A percentile compares a stretch with the other conserved stretches of the same genome.
Evolutionary conservation across 2,329 filamentous ascomycete species (phyloP).

Genomic region (Calonectria crousiana): DNA sequence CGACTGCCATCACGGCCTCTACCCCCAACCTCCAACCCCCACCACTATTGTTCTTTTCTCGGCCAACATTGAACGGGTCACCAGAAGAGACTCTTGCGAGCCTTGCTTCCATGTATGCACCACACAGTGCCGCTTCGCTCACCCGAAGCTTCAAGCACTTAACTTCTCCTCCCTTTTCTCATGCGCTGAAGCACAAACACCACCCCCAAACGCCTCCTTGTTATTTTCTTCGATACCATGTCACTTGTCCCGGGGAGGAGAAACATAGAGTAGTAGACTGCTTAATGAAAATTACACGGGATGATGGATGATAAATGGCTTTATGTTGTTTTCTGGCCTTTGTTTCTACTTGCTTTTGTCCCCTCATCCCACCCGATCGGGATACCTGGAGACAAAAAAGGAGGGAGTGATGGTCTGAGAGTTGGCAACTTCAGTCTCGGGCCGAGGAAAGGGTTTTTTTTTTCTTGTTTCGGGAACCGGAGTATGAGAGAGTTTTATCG

Average conservation of each 20-base stretch:
- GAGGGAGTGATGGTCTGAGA: neutral
- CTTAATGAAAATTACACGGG: conserved; percentile 45
- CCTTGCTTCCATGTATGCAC: conserved; percentile 24
- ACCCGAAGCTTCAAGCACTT: conserved; percentile 20
- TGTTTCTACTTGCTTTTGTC: conserved; percentile 7
- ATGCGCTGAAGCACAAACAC: conserved; percentile 11
- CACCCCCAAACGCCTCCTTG: conserved; percentile 26
- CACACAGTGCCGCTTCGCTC: conserved; percentile 17
- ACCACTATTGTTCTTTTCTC: conserved; percentile 27
- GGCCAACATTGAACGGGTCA: conserved; percentile 27
- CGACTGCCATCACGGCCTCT: neutral
- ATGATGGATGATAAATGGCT: conserved; percentile 32
- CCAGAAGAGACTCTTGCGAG: conserved; percentile 26
- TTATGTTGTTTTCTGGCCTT: neutral
- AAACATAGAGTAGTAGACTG: conserved; percentile 53
- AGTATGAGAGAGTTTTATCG: conserved; percentile 14
- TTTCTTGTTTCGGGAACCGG: conserved; percentile 10
- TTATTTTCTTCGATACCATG: conserved; percentile 55
- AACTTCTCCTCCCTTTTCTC: conserved; percentile 20
- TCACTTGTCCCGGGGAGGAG: conserved; percentile 42
- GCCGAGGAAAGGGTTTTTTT: neutral
- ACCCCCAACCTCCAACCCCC: neutral
- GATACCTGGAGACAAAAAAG: conserved; percentile 1
- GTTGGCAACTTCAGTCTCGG: neutral
- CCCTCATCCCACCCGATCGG: neutral